Conservation (phyloP, 2,329 filamentous ascomycete genomes). For the Cercospora sesami region DNA sequence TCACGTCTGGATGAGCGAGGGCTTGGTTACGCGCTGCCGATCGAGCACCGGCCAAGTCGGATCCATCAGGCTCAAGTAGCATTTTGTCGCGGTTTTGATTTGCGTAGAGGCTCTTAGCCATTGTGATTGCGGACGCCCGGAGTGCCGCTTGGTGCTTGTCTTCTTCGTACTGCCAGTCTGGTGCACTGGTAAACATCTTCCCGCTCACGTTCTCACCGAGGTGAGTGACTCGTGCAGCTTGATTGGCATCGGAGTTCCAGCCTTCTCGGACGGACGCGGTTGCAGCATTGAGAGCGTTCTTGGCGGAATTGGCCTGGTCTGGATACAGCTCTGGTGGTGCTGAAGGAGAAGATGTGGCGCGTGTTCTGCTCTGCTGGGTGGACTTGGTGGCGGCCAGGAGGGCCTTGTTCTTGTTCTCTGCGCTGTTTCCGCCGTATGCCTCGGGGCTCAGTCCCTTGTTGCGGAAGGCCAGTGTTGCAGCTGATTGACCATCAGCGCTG, state of each 20-base stretch:
- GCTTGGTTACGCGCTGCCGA: conserved; percentile 31
- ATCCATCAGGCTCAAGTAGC: conserved; percentile 26
- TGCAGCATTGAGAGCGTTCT: conserved; percentile 72
- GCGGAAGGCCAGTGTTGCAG: conserved; percentile 67
- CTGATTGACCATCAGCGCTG: conserved; percentile 61
- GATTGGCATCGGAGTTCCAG: conserved; percentile 53
- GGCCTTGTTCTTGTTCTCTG: conserved; percentile 62
- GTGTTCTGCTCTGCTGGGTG: conserved; percentile 61
- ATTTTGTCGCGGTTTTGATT: conserved; percentile 51
- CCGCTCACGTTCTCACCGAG: conserved; percentile 62
- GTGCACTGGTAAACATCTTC: conserved; percentile 75
- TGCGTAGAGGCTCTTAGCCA: conserved; percentile 85
- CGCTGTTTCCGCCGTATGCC: conserved; percentile 50
- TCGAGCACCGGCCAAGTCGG: conserved; percentile 30
- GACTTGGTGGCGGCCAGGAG: conserved; percentile 75
- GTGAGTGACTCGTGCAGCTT: conserved; percentile 64
- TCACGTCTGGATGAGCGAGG: conserved; percentile 50
- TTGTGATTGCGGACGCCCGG: conserved; percentile 79
- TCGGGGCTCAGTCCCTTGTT: conserved; percentile 51
- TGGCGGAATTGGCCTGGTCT: conserved; percentile 60
- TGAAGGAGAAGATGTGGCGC: conserved; percentile 62
- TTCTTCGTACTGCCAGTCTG: conserved; percentile 71
- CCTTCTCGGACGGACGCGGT: conserved; percentile 61
- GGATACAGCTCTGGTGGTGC: conserved; percentile 51
- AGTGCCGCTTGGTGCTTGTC: conserved; percentile 69